Base-by-base conservation (phyloP, 2,329 filamentous ascomycete species). In the Didymella glomerata region DNA sequence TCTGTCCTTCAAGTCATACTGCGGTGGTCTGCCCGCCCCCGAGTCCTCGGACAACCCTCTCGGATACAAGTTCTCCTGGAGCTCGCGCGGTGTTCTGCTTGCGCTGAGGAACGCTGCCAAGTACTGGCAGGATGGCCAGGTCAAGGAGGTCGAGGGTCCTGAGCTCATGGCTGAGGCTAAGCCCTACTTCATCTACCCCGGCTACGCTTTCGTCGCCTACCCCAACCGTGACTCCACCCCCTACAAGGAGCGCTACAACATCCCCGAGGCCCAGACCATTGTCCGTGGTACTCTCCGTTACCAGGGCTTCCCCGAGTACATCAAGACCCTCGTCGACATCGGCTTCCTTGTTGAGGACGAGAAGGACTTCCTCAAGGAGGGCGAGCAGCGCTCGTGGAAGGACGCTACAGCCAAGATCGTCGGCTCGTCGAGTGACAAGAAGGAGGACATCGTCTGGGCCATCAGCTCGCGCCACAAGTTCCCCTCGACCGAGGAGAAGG, bases 191-290 rank as follows among this genome's bases (percentile, higher is more conserved):
- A 95, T 94, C 82, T 96, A 93, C 82, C 90, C 91, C 34, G 91
- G 92, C 60, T 97, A 88, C 77, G 89, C 90, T 50, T 94, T 96
- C 70, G 93, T 97, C 68, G 92, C 90, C 41, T 98, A 98, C 81
- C 90, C 91, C 57, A 98, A 98, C 87, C 85, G 93, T 69, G 93
- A 98, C 80, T 93, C 89, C 20, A 95, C 91, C 16, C 84, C 86
- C 9, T 98, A 95, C 87, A 89, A 88, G 75, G 89, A 96, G 84
- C 88, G 91, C 63, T 97, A 97, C 85, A 81, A 87, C 79, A 97
- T 97, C 73, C 93, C 93, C 50, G 94, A 98, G 82, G 92, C 92
- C 14, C 80, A 96, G 79, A 97, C 91, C 50, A 87, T 97, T 71
- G 83, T 97, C 76, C 86, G 92, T 50, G 91, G 91, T 63, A 96